Evolutionary conservation across 2,329 filamentous ascomycete species (phyloP), one percentile per base, ranked within the genome.

Genomic region (Colletotrichum navitas): DNA sequence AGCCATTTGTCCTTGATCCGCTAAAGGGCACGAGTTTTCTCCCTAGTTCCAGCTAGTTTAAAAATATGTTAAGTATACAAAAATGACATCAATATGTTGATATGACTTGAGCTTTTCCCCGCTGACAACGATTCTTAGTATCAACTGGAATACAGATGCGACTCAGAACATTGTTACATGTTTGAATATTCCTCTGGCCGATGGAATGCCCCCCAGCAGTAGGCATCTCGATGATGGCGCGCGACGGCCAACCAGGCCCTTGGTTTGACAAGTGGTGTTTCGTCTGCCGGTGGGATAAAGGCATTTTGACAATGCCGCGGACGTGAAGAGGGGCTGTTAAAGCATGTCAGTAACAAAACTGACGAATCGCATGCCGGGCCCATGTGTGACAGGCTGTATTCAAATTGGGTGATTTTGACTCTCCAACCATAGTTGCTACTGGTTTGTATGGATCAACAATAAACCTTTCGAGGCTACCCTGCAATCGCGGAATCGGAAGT

Each of bases 1-100:
- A 68, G 18, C 64, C 68, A 18, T 63, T 71, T 60, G 65, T 68
- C 8, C 34, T 71, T 29, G 59, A 71, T n/a, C 59, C 65, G 2
- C 47, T 63, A 1, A 60, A 71, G 18, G 45, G 39, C 7, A n/a
- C 39, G 4, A 24, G 32, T 16, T 16, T 26, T 16, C 6, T 26
- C 1, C 26, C 49, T 16, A 21, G 34, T 2, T 24, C 34, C 29
- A 16, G 43, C 32, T 68, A 68, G 45, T 36, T 2, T 6, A 5
- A 7, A 16, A n/a, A n/a, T 39, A 24, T 1, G 12, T n/a, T 21
- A 54, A 5, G 16, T 3, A 41, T 21, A 1, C 62, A n/a, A 26
- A 18, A 5, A 29, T 6, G 6, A 10, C 14, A 63, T 14, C 52
- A 11, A 39, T 14, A 3, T 26, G 32, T 39, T 43, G 21, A 58